phyloP scores from a whole-genome alignment of 1,284 basidiomycete species.

The Vanrija sp. region DNA sequence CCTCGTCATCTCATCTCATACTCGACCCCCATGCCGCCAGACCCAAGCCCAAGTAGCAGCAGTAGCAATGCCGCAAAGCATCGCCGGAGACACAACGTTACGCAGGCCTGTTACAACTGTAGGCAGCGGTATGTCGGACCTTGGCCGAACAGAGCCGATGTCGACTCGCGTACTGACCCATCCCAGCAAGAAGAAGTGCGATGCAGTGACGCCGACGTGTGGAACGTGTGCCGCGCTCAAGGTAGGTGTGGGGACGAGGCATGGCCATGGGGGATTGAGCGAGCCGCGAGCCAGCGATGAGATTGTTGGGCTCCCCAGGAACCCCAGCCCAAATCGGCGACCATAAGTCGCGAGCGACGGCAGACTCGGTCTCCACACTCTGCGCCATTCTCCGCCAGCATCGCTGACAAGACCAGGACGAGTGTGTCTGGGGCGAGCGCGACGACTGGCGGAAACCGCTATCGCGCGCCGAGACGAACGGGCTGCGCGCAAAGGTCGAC shows the following conservation, averaged over 20 bases:
- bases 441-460: constrained; percentile 32
- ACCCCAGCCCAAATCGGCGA: no score
- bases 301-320: no score
- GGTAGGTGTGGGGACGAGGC: constrained; percentile 1
- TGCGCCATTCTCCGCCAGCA: background rate
- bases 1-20: no score
- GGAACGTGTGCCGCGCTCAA: constrained; percentile 36
- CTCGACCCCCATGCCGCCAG: no score
- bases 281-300: no score
- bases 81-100: background rate
- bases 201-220: constrained; percentile 34
- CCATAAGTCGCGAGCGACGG: no score
- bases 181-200: constrained; percentile 37
- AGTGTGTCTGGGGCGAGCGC: constrained; percentile 26
- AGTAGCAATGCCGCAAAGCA: no score
- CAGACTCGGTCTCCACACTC: no score
- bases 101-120: constrained; percentile 16
- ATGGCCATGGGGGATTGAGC: no score
- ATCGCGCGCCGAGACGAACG: constrained; percentile 26
- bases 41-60: no score
- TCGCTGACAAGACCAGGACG: constrained; percentile 20
- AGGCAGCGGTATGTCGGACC: constrained; percentile 6
- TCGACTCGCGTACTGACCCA: background rate
- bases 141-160: background rate
- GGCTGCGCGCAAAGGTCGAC: constrained; percentile 23